phyloP scores from a whole-genome alignment of 257 asterid species.

The Verbascum thapsus region DNA sequence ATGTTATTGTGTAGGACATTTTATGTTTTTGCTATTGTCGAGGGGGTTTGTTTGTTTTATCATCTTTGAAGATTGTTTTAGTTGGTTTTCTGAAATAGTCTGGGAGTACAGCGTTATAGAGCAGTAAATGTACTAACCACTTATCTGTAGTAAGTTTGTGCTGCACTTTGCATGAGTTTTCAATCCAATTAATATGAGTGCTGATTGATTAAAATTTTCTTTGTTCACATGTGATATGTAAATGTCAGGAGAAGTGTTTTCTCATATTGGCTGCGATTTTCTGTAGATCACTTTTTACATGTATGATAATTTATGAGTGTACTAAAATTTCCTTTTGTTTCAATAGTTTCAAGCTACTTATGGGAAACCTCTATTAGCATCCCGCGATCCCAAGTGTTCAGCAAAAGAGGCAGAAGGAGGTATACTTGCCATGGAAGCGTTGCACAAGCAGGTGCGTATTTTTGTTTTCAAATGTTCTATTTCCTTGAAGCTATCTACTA shows the following conservation, averaged over 20 bases:
- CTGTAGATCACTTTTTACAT: no score
- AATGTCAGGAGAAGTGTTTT: neutral
- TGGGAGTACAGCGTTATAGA: neutral
- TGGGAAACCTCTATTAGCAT: slow-evolving; percentile 92
- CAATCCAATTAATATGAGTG: neutral
- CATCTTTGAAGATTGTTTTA: neutral
- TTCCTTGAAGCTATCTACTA: slow-evolving; percentile 19
- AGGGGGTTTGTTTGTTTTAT: no score
- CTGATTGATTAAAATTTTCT: neutral
- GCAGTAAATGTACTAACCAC: neutral
- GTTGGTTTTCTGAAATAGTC: neutral
- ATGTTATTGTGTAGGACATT: no score
- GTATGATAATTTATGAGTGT: slow-evolving; percentile 12
- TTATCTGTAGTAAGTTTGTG: slow-evolving; percentile 3
- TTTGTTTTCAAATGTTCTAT: slow-evolving; percentile 18
- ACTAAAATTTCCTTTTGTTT: slow-evolving; percentile 31
- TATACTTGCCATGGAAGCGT: slow-evolving; percentile 97
- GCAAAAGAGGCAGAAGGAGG: slow-evolving; percentile 99
- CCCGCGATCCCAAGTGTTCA: slow-evolving; percentile 96
- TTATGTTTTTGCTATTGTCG: no score
- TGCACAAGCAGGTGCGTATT: slow-evolving; percentile 87
- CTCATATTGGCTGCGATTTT: slow-evolving; percentile 2
- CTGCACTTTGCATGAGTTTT: neutral
- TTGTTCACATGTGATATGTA: slow-evolving; percentile 14
- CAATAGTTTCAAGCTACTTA: slow-evolving; percentile 92